phyloP scores from a whole-genome alignment of 2,329 filamentous ascomycete genomes.

The Albophoma yamanashiensis region DNA sequence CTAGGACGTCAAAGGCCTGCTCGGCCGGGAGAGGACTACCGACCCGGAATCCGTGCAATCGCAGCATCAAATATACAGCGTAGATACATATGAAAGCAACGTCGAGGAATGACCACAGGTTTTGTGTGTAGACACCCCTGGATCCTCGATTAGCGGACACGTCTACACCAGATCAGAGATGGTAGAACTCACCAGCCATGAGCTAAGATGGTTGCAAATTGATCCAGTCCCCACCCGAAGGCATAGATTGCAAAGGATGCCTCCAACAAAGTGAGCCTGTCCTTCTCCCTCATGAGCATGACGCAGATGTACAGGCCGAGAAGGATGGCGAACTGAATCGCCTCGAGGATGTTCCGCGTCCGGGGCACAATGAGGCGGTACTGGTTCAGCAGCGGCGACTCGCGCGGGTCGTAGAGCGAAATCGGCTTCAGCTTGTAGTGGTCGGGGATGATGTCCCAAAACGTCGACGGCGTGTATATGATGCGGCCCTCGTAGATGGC shows the following conservation, averaged over 20 bases:
- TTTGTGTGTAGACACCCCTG: conserved; percentile 76
- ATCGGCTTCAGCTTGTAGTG: conserved; percentile 79
- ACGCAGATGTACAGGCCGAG: conserved; percentile 59
- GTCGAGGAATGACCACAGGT: conserved; percentile 81
- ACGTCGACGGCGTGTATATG: conserved; percentile 72
- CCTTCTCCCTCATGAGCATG: conserved; percentile 58
- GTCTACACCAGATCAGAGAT: neutral
- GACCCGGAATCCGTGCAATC: conserved; percentile 51
- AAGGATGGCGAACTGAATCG: conserved; percentile 61
- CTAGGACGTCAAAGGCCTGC: conserved; percentile 68
- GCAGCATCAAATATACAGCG: conserved; percentile 54
- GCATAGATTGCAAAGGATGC: conserved; percentile 61
- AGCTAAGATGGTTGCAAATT: conserved; percentile 65
- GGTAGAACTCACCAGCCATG: conserved; percentile 47
- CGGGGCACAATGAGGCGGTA: conserved; percentile 76
- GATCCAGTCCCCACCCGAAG: conserved; percentile 69
- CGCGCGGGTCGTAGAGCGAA: conserved; percentile 66
- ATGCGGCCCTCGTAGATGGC: conserved; percentile 74
- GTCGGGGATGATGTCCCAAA: conserved; percentile 76
- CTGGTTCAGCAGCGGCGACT: conserved; percentile 69
- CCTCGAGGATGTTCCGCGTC: conserved; percentile 65
- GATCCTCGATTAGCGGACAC: neutral
- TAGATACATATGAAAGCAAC: conserved; percentile 69
- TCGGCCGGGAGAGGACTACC: conserved; percentile 39
- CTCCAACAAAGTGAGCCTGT: conserved; percentile 46